Evolutionary conservation across 371 early-diverging fungal genomes (phyloP).

Genomic region (Apophysomyces trapeziformis): DNA sequence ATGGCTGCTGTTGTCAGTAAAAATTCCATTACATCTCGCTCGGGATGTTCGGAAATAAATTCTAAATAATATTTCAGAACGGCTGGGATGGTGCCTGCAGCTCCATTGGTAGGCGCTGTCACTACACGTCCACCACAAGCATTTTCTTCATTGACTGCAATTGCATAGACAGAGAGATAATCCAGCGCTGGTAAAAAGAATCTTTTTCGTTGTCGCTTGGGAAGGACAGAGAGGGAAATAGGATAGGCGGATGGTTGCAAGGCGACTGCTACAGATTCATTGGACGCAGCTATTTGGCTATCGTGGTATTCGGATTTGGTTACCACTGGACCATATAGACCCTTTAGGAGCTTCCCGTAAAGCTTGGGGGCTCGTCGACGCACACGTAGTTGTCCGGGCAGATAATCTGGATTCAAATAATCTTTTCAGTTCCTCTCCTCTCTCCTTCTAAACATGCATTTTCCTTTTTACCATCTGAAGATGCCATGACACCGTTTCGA

Average conservation of each 20-base stretch:
- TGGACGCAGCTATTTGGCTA: constrained; percentile 25
- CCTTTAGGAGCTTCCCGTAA: constrained; percentile 84
- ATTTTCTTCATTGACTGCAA: constrained; percentile 98
- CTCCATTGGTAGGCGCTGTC: constrained; percentile 94
- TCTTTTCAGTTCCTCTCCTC: background rate
- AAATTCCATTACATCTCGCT: constrained; percentile 90
- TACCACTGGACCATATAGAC: constrained; percentile 62
- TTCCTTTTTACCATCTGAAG: constrained; percentile 32
- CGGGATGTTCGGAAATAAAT: constrained; percentile 87
- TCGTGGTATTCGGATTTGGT: constrained; percentile 26
- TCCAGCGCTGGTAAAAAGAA: constrained; percentile 79
- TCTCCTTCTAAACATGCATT: background rate
- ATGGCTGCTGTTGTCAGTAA: constrained; percentile 91
- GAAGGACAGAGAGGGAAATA: constrained; percentile 40
- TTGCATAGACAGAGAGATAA: constrained; percentile 92
- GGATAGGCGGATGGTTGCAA: constrained; percentile 28
- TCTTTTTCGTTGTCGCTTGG: constrained; percentile 49
- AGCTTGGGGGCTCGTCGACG: constrained; percentile 88
- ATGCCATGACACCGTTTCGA: constrained; percentile 68
- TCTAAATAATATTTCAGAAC: constrained; percentile 95
- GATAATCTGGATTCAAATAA: constrained; percentile 28
- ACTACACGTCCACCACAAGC: constrained; percentile 95
- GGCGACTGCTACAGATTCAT: constrained; percentile 12
- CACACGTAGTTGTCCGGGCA: constrained; percentile 89
- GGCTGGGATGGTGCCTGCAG: constrained; percentile 86